A percentile compares a stretch with the other conserved stretches of the same genome.
Conservation (phyloP, 139 green algal species). For the Haematococcus lacustris region DNA sequence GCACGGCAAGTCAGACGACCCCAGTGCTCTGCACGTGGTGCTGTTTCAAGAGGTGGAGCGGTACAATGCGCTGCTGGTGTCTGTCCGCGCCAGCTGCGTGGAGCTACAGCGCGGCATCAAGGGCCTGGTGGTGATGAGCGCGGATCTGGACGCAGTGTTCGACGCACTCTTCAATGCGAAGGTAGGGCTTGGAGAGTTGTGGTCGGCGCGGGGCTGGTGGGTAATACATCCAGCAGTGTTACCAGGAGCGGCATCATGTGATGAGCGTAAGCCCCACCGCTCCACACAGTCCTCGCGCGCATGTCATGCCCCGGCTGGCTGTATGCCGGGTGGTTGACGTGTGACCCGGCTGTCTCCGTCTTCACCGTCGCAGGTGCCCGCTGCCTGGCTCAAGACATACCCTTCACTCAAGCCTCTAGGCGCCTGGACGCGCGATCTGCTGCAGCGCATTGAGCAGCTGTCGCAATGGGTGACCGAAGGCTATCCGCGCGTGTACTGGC, state of each 20-base stretch:
- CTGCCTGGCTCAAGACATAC: conserved; percentile 73
- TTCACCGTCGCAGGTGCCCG: conserved; percentile 29
- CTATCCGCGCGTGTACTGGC: conserved; percentile 80
- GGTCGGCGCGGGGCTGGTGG: neutral
- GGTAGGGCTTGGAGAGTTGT: conserved; percentile 13
- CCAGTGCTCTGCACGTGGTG: conserved; percentile 72
- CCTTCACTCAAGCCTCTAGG: conserved; percentile 74
- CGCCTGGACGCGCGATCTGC: conserved; percentile 73
- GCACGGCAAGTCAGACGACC: conserved; percentile 68
- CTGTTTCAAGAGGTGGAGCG: conserved; percentile 84
- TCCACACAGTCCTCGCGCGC: neutral
- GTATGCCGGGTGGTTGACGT: neutral
- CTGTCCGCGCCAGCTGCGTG: conserved; percentile 43
- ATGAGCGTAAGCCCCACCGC: too few relatives aligned
- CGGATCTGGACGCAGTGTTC: conserved; percentile 74
- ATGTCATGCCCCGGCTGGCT: neutral
- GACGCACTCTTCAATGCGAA: conserved; percentile 59
- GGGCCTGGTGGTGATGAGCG: conserved; percentile 76
- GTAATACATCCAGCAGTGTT: neutral
- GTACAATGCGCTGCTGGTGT: conserved; percentile 76
- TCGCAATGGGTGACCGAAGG: conserved; percentile 56
- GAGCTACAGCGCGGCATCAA: conserved; percentile 71
- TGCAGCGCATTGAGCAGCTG: conserved; percentile 69
- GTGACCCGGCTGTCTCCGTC: neutral
- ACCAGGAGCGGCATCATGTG: neutral